Percentiles rank a stretch among this genome's conserved stretches.
These are phyloP conservation scores for Penicillium arizonense DNA, from an alignment of 495 filamentous ascomycete genomes.

Conservation along the genomic window DNA sequence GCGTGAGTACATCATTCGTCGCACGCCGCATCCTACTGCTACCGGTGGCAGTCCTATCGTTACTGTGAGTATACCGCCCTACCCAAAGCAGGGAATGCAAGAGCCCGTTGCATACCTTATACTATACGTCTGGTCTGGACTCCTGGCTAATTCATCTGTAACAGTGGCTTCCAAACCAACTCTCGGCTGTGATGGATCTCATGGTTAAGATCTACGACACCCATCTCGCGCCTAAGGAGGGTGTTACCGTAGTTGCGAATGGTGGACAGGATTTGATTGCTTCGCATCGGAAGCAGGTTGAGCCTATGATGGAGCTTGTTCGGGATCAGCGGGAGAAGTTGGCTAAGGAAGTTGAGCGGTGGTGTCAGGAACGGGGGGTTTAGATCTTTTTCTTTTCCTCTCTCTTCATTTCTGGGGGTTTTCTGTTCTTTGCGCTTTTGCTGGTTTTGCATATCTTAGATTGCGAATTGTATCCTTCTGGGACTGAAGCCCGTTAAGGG, in stretches of 20 bases:
- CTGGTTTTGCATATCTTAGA: neutral
- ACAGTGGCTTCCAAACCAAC: slow-evolving; percentile 82
- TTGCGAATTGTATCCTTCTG: neutral
- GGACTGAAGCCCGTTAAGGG: too few relatives aligned
- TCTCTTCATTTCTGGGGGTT: neutral
- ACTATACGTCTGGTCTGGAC: too few relatives aligned
- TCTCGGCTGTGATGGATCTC: slow-evolving; percentile 72
- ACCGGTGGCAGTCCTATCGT: slow-evolving; percentile 92
- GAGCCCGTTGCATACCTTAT: too few relatives aligned
- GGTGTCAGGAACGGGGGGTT: slow-evolving; percentile 70
- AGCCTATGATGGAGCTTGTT: slow-evolving; percentile 71
- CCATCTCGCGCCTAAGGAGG: slow-evolving; percentile 45
- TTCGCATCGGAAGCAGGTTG: slow-evolving; percentile 39
- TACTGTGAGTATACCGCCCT: slow-evolving; percentile 48
- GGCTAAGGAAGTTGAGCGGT: slow-evolving; percentile 75
- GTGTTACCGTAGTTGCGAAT: slow-evolving; percentile 8
- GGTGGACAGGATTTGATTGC: slow-evolving; percentile 33
- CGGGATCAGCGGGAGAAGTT: slow-evolving; percentile 66
- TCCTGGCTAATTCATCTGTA: neutral
- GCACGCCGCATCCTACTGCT: slow-evolving; percentile 78
- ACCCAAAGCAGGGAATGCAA: too few relatives aligned
- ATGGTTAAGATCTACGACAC: slow-evolving; percentile 63
- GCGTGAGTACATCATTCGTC: slow-evolving; percentile 88
- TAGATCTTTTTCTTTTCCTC: slow-evolving; percentile 2
- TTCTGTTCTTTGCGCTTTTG: neutral